Conservation (phyloP, 2,329 filamentous ascomycete species). For the Lojkania enalia region DNA sequence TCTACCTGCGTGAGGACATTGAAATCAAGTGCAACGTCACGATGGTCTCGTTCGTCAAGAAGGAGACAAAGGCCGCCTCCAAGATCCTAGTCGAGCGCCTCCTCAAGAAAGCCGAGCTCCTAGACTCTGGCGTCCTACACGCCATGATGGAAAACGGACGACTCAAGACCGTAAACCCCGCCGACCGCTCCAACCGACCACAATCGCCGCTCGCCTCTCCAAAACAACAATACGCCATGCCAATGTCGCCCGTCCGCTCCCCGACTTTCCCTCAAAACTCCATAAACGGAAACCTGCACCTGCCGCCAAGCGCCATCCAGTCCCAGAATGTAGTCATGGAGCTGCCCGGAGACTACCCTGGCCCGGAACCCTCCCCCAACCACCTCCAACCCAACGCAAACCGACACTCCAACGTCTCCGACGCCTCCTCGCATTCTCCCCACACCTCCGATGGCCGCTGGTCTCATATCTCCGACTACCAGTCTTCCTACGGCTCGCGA, state of each 20-base stretch:
- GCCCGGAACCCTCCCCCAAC: slow-evolving; percentile 36
- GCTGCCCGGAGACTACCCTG: slow-evolving; percentile 48
- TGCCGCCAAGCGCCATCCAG: slow-evolving; percentile 25
- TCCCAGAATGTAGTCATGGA: slow-evolving; percentile 45
- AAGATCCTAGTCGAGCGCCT: slow-evolving; percentile 70
- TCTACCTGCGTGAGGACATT: slow-evolving; percentile 71
- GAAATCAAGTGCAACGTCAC: slow-evolving; percentile 71
- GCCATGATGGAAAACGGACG: slow-evolving; percentile 70
- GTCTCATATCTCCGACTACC: slow-evolving; percentile 36
- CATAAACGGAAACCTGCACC: slow-evolving; percentile 9
- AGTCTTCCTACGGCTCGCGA: slow-evolving; percentile 33
- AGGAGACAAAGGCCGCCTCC: slow-evolving; percentile 66
- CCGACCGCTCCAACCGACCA: slow-evolving; percentile 31
- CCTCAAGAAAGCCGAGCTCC: slow-evolving; percentile 70
- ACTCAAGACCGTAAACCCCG: slow-evolving; percentile 62
- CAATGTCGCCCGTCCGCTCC: slow-evolving; percentile 30
- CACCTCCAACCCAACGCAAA: slow-evolving; percentile 30
- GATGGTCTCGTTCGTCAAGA: slow-evolving; percentile 67
- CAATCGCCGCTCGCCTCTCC: slow-evolving; percentile 19
- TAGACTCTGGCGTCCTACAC: slow-evolving; percentile 66
- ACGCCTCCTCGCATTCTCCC: slow-evolving; percentile 29
- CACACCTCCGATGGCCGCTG: slow-evolving; percentile 35
- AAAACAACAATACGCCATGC: slow-evolving; percentile 31
- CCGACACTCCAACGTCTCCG: slow-evolving; percentile 27
- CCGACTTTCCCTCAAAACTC: slow-evolving; percentile 21